Percentiles rank a stretch among this genome's conserved stretches.
Evolutionary conservation across 257 asterid genomes (phyloP).

Genomic region (Marsdenia floribunda): DNA sequence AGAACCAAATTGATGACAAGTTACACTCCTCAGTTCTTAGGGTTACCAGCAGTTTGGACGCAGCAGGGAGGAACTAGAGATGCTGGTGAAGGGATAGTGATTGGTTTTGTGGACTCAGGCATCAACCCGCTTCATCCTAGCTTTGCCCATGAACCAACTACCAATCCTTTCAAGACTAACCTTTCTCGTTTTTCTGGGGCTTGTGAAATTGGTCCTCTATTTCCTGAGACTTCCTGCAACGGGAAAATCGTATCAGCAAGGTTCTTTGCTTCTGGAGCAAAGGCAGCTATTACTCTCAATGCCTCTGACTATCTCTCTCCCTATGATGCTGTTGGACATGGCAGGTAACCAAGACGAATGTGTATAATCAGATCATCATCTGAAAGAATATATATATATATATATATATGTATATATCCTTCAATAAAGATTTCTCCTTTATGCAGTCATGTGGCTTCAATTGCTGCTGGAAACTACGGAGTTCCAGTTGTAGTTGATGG

Average conservation of each 20-base stretch:
- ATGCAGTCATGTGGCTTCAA: slow-evolving; percentile 90
- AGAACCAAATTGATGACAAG: slow-evolving; percentile 69
- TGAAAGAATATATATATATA: too few species aligned
- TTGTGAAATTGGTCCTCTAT: slow-evolving; percentile 70
- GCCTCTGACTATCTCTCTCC: slow-evolving; percentile 63
- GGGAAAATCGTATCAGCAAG: slow-evolving; percentile 82
- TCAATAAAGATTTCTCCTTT: background rate
- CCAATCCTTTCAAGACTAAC: slow-evolving; percentile 33
- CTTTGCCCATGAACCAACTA: slow-evolving; percentile 53
- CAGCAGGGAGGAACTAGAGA: slow-evolving; percentile 53
- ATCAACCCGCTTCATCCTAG: slow-evolving; percentile 72
- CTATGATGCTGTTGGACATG: slow-evolving; percentile 85
- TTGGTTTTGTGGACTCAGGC: slow-evolving; percentile 81
- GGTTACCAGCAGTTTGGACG: slow-evolving; percentile 59
- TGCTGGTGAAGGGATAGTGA: slow-evolving; percentile 86
- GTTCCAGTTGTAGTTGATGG: slow-evolving; percentile 87
- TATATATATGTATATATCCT: too few species aligned
- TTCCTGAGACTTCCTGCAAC: slow-evolving; percentile 62
- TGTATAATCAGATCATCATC: too few species aligned
- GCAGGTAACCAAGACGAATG: slow-evolving; percentile 40
- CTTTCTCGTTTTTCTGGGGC: slow-evolving; percentile 52
- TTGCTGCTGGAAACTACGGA: slow-evolving; percentile 84
- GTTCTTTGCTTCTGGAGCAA: slow-evolving; percentile 68
- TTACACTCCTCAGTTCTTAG: slow-evolving; percentile 62
- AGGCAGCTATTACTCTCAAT: slow-evolving; percentile 49